Evolutionary conservation across 2,329 filamentous ascomycete genomes (phyloP).

Genomic region (Aspergillus piperis): DNA sequence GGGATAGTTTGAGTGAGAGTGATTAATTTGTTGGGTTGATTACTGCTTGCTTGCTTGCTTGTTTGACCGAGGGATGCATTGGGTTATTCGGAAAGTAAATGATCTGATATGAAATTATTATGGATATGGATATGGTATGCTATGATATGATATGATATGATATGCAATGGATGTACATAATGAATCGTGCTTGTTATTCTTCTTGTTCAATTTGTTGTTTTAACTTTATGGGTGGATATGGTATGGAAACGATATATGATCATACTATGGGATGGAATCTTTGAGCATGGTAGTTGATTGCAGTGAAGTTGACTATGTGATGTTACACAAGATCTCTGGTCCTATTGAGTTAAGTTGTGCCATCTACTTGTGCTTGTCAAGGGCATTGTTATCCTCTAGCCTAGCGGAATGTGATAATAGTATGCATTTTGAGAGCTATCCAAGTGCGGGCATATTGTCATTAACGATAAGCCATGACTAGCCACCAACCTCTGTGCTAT

Average conservation of each 20-base stretch:
- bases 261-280: too few species aligned
- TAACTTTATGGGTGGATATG: too few species aligned
- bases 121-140: background rate
- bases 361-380: too few species aligned
- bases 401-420: too few species aligned
- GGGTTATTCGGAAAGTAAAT: conserved; percentile 1
- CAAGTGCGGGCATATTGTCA: background rate
- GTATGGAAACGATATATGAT: too few species aligned
- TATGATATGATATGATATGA: background rate
- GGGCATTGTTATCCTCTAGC: too few species aligned
- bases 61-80: too few species aligned
- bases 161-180: background rate
- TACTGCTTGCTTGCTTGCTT: too few species aligned
- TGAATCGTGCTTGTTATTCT: background rate
- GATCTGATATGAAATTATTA: conserved; percentile 1
- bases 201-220: background rate
- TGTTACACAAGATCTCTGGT: background rate
- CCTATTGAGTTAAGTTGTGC: background rate
- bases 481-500: background rate
- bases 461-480: background rate
- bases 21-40: conserved; percentile 31
- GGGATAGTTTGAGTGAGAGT: conserved; percentile 58
- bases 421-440: background rate
- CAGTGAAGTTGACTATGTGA: background rate
- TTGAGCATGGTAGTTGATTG: background rate